These are phyloP conservation scores for Boechera retrofracta DNA, from an alignment of 345 rosid species.

Conservation along the genomic window DNA sequence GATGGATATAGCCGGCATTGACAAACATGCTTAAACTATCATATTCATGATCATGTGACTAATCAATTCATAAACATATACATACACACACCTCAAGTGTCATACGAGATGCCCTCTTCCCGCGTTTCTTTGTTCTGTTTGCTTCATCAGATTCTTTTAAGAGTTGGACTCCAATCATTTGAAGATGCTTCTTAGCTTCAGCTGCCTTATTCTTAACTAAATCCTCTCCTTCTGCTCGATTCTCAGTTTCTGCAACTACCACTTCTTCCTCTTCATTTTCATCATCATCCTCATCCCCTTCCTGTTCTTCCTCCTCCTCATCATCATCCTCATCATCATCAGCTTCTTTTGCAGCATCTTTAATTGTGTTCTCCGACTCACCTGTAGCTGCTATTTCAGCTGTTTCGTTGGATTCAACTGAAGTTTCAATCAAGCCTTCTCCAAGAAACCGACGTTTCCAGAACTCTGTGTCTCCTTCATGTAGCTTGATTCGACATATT, in stretches of 20 bases:
- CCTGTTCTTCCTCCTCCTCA: conserved; percentile 47
- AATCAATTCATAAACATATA: conserved; percentile 8
- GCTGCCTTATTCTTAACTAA: conserved; percentile 78
- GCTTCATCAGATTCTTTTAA: conserved; percentile 80
- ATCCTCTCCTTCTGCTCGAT: conserved; percentile 59
- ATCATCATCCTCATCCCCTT: conserved; percentile 64
- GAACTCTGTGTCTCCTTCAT: conserved; percentile 96
- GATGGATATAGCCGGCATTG: conserved; percentile 37
- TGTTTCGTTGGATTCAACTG: conserved; percentile 55
- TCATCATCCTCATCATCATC: conserved; percentile 55
- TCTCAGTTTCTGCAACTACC: conserved; percentile 70
- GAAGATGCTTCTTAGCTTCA: conserved; percentile 81
- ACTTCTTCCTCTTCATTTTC: conserved; percentile 63
- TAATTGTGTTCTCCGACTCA: conserved; percentile 59
- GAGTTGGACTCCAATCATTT: conserved; percentile 94
- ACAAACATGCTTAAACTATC: conserved; percentile 15
- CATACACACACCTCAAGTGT: conserved; percentile 61
- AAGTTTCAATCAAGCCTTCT: conserved; percentile 65
- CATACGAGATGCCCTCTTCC: conserved; percentile 63
- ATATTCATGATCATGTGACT: conserved; percentile 19
- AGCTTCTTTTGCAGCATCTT: conserved; percentile 59
- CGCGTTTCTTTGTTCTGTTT: conserved; percentile 63
- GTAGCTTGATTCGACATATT: conserved; percentile 80
- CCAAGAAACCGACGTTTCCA: conserved; percentile 96
- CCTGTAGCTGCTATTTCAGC: conserved; percentile 56